phyloP scores from a whole-genome alignment of 2,329 filamentous ascomycete genomes.

The Penicillium sp. region DNA sequence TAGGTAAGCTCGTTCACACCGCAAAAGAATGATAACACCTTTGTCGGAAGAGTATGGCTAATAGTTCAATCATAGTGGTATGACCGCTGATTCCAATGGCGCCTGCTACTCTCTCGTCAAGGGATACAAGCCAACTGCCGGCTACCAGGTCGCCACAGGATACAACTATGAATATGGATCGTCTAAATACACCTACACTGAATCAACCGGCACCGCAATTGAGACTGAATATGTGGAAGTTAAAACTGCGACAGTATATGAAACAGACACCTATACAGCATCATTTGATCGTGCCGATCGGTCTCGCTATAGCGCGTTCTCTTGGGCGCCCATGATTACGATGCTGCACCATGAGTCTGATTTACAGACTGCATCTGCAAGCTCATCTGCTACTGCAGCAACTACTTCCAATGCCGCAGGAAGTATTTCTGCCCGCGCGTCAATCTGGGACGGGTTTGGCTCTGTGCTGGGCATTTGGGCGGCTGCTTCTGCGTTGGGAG shows the following conservation, averaged over 20 bases:
- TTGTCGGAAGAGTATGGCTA: no score
- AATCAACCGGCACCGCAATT: neutral
- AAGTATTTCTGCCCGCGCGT: neutral
- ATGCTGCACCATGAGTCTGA: slow-evolving; percentile 15
- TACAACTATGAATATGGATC: neutral
- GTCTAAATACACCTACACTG: neutral
- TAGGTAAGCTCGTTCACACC: slow-evolving; percentile 7
- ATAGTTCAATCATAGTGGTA: neutral
- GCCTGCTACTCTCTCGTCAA: neutral
- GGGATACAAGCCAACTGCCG: neutral
- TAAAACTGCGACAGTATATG: neutral
- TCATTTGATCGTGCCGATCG: neutral
- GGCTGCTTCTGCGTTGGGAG: slow-evolving; percentile 11
- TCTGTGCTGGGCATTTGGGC: slow-evolving; percentile 7
- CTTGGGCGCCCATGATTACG: slow-evolving; percentile 6
- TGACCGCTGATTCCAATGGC: neutral
- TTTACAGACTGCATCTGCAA: neutral
- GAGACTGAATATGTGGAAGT: neutral
- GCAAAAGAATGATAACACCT: no score
- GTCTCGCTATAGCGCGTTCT: neutral
- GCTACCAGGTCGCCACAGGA: neutral
- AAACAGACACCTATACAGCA: neutral
- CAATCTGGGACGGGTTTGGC: slow-evolving; percentile 6
- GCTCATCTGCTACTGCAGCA: neutral
- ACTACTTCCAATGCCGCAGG: slow-evolving; percentile 16